A percentile compares a stretch with the other conserved stretches of the same genome.
Conservation (phyloP, 1,139 yeast species). For the Debaryomycetaceae sp. region DNA sequence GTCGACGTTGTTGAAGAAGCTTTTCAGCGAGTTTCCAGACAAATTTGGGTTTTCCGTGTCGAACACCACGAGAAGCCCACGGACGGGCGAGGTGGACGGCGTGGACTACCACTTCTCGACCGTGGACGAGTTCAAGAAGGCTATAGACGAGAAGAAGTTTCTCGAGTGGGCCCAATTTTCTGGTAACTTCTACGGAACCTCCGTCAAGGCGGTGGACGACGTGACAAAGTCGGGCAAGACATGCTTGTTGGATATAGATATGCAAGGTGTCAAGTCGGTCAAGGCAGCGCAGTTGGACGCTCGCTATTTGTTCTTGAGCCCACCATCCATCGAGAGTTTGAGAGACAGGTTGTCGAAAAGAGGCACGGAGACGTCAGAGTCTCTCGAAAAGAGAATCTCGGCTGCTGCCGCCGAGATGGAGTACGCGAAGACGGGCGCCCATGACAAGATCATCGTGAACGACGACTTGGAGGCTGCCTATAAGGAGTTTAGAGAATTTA, state of each 20-base stretch:
- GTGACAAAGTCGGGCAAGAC: constrained; percentile 62
- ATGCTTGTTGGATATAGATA: constrained; percentile 93
- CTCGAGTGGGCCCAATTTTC: constrained; percentile 98
- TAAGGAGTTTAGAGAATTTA: constrained; percentile 70
- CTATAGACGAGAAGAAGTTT: constrained; percentile 72
- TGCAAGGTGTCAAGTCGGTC: constrained; percentile 96
- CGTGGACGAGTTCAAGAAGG: constrained; percentile 71
- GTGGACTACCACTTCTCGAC: constrained; percentile 83
- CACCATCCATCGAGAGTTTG: constrained; percentile 82
- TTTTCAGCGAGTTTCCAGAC: constrained; percentile 86
- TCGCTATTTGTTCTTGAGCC: constrained; percentile 80
- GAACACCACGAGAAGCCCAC: constrained; percentile 87
- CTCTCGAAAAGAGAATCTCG: constrained; percentile 73
- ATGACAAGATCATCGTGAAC: constrained; percentile 83
- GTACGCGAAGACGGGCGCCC: constrained; percentile 86
- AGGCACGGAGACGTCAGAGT: constrained; percentile 91
- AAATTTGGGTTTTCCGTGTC: constrained; percentile 92
- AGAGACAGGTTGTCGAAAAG: constrained; percentile 74
- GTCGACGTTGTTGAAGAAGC: constrained; percentile 84
- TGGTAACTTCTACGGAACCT: constrained; percentile 95
- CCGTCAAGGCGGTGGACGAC: constrained; percentile 78
- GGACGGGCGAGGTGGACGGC: constrained; percentile 89
- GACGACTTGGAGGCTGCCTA: constrained; percentile 91
- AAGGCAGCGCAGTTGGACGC: constrained; percentile 82
- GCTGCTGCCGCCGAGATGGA: constrained; percentile 90